Evolutionary conservation across 345 rosid genomes (phyloP).

Genomic region (Raphanus sativus): DNA sequence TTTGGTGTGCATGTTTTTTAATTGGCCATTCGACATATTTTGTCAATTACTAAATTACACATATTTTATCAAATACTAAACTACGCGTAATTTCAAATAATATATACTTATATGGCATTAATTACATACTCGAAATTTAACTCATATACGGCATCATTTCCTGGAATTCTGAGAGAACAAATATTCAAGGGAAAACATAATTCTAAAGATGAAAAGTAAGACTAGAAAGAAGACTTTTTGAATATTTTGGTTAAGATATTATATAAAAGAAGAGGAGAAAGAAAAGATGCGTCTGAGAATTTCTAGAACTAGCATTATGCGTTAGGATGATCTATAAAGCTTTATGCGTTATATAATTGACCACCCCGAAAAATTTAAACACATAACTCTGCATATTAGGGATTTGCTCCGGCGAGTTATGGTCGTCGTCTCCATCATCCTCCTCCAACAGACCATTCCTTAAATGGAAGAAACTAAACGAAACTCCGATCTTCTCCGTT

Average conservation of each 20-base stretch:
- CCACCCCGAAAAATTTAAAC: not conserved
- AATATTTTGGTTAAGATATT: not conserved
- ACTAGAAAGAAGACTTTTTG: conserved; percentile 11
- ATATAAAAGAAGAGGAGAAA: not conserved
- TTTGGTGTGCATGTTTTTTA: not conserved
- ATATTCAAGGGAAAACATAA: not conserved
- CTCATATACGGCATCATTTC: not conserved
- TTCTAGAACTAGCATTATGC: conserved; percentile 76
- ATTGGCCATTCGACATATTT: not conserved
- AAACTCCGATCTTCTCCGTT: conserved; percentile 47
- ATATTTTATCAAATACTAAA: not conserved
- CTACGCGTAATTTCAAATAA: not conserved
- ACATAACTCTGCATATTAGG: not conserved
- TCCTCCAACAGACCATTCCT: conserved; percentile 25
- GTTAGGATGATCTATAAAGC: conserved; percentile 36
- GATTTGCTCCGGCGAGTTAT: conserved; percentile 33
- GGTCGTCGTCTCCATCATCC: conserved; percentile 32
- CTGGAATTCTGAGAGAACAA: not conserved
- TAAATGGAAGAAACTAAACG: conserved; percentile 53
- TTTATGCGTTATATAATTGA: conserved; percentile 11
- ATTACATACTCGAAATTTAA: not conserved
- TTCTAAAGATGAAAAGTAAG: conserved; percentile 9
- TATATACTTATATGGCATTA: not conserved
- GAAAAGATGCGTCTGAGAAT: conserved; percentile 44
- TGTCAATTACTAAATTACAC: not conserved